Percentiles rank a stretch among this genome's conserved stretches.
These are phyloP conservation scores for Aspergillus hiratsukae DNA, from an alignment of 2,329 filamentous ascomycete species.

Conservation along the genomic window DNA sequence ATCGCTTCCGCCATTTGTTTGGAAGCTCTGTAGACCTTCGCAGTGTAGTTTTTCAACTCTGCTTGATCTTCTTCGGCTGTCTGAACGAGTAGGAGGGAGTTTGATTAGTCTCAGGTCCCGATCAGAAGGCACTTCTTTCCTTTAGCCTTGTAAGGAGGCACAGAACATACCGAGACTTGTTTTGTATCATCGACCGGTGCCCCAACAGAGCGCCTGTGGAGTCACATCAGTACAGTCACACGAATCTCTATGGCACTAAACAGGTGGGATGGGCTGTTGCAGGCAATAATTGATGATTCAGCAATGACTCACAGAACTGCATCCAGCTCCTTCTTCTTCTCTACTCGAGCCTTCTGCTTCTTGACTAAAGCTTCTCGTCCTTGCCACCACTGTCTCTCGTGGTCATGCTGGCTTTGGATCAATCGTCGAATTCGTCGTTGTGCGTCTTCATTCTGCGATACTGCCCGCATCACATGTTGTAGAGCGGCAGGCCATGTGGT, in stretches of 20 bases:
- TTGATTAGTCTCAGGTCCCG: background rate
- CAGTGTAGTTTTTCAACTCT: constrained; percentile 57
- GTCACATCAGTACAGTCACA: background rate
- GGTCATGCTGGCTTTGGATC: constrained; percentile 59
- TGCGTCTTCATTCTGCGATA: constrained; percentile 43
- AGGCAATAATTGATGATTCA: background rate
- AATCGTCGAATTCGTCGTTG: constrained; percentile 50
- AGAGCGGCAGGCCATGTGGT: constrained; percentile 50
- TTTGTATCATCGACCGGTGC: constrained; percentile 34
- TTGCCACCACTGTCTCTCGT: constrained; percentile 59
- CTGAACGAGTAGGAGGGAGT: constrained; percentile 16
- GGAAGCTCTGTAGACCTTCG: constrained; percentile 59
- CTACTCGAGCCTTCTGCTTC: constrained; percentile 48
- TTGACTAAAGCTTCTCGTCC: constrained; percentile 49
- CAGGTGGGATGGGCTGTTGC: background rate
- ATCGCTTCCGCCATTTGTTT: constrained; percentile 57
- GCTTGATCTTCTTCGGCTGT: constrained; percentile 46
- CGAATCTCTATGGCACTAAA: background rate
- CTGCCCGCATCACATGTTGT: constrained; percentile 48
- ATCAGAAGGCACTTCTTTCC: background rate
- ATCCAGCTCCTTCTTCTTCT: constrained; percentile 52
- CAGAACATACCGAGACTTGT: constrained; percentile 27
- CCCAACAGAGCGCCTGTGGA: constrained; percentile 43
- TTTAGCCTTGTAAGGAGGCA: background rate
- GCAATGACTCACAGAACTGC: constrained; percentile 48